A percentile compares a stretch with the other conserved stretches of the same genome.
Evolutionary conservation across 31 red algal species (phyloP).

Genomic region (Porphyra umbilicalis): DNA sequence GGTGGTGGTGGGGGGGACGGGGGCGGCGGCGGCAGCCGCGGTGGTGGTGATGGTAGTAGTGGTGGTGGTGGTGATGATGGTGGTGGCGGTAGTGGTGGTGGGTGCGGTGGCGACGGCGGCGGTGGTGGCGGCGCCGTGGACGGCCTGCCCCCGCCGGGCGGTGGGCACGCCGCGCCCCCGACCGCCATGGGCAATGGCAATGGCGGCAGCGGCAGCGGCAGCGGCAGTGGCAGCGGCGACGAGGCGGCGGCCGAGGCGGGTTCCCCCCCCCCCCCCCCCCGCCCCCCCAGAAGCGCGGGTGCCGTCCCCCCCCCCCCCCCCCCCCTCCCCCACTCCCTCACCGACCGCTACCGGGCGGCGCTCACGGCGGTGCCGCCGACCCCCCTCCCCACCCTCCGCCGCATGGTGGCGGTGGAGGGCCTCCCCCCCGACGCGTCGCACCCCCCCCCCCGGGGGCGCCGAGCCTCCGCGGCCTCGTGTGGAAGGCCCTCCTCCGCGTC

Average conservation of each 20-base stretch:
- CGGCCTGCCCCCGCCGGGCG: not conserved
- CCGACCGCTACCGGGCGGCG: constrained; percentile 48
- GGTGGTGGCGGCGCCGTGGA: not conserved
- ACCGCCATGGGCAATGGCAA: too few species aligned
- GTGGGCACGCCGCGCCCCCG: not conserved
- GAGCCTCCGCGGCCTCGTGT: constrained; percentile 61
- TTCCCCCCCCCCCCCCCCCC: not conserved
- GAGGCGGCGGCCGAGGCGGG: not conserved
- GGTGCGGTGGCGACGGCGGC: not conserved
- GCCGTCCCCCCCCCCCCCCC: not conserved
- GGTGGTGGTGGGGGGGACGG: too few species aligned
- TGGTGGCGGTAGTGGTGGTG: not conserved
- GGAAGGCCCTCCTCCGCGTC: constrained; percentile 70
- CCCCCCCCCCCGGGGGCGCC: constrained; percentile 30
- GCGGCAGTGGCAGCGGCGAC: not conserved
- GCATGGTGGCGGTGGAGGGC: constrained; percentile 45
- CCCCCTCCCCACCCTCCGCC: constrained; percentile 34
- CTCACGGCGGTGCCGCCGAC: constrained; percentile 15
- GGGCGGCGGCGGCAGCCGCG: too few species aligned
- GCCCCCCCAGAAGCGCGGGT: not conserved
- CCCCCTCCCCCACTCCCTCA: constrained; percentile 8
- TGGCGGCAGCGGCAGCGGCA: not conserved
- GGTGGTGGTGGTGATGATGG: too few species aligned
- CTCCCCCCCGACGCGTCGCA: constrained; percentile 39
- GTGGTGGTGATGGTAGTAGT: too few species aligned